Percentiles rank a stretch among this genome's conserved stretches.
Conservation (phyloP, 345 rosid species). For the Conringia planisiliqua region DNA sequence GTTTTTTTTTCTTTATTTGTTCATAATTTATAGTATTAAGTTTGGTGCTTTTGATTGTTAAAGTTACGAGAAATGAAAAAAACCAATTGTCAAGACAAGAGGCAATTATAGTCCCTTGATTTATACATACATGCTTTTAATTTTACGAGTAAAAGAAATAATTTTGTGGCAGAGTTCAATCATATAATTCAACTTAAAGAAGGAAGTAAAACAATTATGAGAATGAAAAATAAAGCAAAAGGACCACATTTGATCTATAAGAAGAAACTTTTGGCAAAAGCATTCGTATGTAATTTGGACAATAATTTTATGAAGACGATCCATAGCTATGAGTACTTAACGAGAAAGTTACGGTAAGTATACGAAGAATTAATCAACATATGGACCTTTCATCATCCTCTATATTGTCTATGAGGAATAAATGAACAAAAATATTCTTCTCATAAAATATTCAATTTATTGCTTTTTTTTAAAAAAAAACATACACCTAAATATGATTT, state of each 20-base stretch:
- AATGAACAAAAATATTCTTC: too few relatives aligned
- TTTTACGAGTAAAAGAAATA: background rate
- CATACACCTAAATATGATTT: too few relatives aligned
- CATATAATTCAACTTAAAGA: background rate
- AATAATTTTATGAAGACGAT: background rate
- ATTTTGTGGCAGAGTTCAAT: slow-evolving; percentile 15
- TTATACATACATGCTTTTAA: background rate
- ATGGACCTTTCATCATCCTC: too few relatives aligned
- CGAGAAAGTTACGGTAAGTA: too few relatives aligned
- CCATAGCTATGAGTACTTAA: too few relatives aligned
- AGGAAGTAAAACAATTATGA: background rate
- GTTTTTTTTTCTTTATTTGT: background rate
- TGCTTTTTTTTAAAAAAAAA: too few relatives aligned
- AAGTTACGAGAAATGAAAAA: background rate
- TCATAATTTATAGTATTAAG: background rate
- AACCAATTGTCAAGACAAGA: background rate
- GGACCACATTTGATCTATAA: background rate
- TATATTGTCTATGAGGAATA: too few relatives aligned
- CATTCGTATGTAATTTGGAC: background rate
- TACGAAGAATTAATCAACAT: too few relatives aligned
- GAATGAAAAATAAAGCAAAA: background rate
- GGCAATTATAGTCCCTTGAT: background rate
- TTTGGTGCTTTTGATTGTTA: background rate
- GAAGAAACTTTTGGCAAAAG: background rate
- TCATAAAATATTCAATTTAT: too few relatives aligned